Evolutionary conservation across 2,329 filamentous ascomycete species (phyloP), one percentile per base, ranked within the genome.

Genomic region (Endoconidiophora laricicola): DNA sequence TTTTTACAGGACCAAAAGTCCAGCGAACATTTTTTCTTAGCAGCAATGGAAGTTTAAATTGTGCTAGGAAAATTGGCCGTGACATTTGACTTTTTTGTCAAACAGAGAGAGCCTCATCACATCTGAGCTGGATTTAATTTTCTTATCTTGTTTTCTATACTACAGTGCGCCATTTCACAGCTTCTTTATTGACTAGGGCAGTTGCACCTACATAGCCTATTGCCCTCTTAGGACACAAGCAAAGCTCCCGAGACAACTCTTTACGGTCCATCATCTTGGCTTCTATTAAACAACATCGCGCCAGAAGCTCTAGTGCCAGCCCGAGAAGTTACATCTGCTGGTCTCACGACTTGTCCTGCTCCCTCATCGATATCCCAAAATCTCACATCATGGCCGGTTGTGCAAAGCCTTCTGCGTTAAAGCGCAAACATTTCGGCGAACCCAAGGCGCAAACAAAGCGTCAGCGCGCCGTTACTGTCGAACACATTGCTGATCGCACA

Each of bases 401-500:
- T 39, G 47, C 47, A 43, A 39, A 26, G 14, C 33, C 51, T 16
- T 36, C 50, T 16, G 44, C 50, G 41, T 20, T 50, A n/a, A 53
- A 53, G 51, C 51, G 51, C 47, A 53, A 53, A 39, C 51, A 53
- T 26, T 26, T 47, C 20, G 51, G 51, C 47, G 51, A 50, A 29
- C 47, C 51, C 38, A 53, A 50, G 47, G 29, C 47, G 22, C 51
- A 49, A 46, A 40, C 42, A 29, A 53, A 53, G 43, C 47, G 51
- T 20, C 43, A 44, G 22, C 47, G 51, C 33, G 33, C 33, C 10
- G 47, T 45, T 16, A 20, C 22, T 14, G 23, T 38, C 23, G 47
- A 50, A 38, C 22, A 42, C 24, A 53, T 53, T 24, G 51, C 24
- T 39, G 51, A 53, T 40, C 47, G 51, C 22, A 53, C 51, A 39